phyloP scores from a whole-genome alignment of 2,329 filamentous ascomycete genomes.

The Penicillium sp. region DNA sequence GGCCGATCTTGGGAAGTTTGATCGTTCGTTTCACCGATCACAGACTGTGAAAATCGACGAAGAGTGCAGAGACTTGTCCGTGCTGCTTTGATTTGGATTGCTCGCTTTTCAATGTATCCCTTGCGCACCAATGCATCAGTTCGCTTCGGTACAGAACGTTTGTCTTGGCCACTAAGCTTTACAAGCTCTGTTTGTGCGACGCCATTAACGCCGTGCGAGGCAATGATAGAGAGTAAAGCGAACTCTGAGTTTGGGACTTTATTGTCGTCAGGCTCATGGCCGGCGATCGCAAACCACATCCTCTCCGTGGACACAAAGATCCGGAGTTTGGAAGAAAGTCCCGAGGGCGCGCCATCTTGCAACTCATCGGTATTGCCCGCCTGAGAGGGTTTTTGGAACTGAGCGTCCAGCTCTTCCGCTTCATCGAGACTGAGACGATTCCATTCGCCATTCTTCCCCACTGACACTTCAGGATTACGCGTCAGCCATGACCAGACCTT shows the following conservation, averaged over 20 bases:
- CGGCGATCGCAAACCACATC: constrained; percentile 60
- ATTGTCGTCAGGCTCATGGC: constrained; percentile 56
- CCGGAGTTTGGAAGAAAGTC: constrained; percentile 23
- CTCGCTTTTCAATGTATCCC: constrained; percentile 61
- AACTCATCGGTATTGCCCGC: neutral
- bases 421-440: constrained; percentile 43
- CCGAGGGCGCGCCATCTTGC: constrained; percentile 1
- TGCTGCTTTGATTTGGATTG: constrained; percentile 47
- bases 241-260: constrained; percentile 57
- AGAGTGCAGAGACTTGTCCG: constrained; percentile 58
- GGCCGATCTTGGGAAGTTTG: constrained; percentile 16
- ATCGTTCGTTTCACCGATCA: constrained; percentile 11
- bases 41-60: constrained; percentile 44
- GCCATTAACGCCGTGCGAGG: constrained; percentile 52
- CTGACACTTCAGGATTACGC: constrained; percentile 55
- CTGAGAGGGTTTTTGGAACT: neutral
- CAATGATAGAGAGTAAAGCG: constrained; percentile 57
- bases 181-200: constrained; percentile 59
- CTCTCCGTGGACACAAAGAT: constrained; percentile 55
- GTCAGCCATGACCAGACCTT: constrained; percentile 59
- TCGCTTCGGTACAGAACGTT: constrained; percentile 61
- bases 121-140: constrained; percentile 56
- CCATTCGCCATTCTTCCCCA: constrained; percentile 44
- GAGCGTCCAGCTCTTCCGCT: constrained; percentile 27
- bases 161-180: constrained; percentile 59